phyloP scores from a whole-genome alignment of 2,329 filamentous ascomycete genomes.

The Penicillium vulpinum region DNA sequence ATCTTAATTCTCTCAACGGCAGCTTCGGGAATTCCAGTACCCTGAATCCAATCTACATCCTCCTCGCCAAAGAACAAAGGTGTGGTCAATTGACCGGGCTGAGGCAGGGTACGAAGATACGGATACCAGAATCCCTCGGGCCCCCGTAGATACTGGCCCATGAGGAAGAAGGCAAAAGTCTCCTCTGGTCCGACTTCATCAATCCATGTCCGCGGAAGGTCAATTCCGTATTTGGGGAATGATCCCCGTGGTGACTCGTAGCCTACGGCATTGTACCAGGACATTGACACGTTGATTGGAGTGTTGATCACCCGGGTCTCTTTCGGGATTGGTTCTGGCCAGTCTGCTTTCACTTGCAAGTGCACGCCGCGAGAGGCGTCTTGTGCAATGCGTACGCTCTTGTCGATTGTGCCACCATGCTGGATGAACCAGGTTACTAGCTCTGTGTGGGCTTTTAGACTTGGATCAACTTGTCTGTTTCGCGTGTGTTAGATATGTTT shows the following conservation, averaged over 20 bases:
- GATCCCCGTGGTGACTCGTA: constrained; percentile 15
- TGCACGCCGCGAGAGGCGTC: constrained; percentile 39
- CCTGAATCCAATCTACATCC: constrained; percentile 55
- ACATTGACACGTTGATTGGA: constrained; percentile 37
- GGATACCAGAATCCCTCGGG: constrained; percentile 64
- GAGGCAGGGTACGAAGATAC: constrained; percentile 67
- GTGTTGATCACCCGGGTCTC: constrained; percentile 40
- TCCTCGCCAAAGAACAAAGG: constrained; percentile 65
- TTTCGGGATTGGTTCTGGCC: constrained; percentile 23
- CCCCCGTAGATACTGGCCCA: constrained; percentile 65
- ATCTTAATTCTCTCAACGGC: constrained; percentile 35
- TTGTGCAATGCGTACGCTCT: constrained; percentile 35
- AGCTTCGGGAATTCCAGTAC: constrained; percentile 37
- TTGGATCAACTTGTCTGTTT: constrained; percentile 14
- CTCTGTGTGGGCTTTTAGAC: constrained; percentile 28
- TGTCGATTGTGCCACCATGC: constrained; percentile 35
- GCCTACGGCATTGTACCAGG: constrained; percentile 39
- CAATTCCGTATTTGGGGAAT: constrained; percentile 35
- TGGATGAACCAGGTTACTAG: constrained; percentile 36
- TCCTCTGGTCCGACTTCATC: constrained; percentile 57
- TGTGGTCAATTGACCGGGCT: constrained; percentile 60
- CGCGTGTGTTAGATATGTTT: constrained; percentile 10
- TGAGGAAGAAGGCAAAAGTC: constrained; percentile 66
- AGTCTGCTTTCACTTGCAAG: constrained; percentile 35
- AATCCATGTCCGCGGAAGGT: constrained; percentile 56